Percentiles rank a stretch among this genome's conserved stretches.
phyloP scores from a whole-genome alignment of 148 eudicot genomes.

The Rhododendron simsii region DNA sequence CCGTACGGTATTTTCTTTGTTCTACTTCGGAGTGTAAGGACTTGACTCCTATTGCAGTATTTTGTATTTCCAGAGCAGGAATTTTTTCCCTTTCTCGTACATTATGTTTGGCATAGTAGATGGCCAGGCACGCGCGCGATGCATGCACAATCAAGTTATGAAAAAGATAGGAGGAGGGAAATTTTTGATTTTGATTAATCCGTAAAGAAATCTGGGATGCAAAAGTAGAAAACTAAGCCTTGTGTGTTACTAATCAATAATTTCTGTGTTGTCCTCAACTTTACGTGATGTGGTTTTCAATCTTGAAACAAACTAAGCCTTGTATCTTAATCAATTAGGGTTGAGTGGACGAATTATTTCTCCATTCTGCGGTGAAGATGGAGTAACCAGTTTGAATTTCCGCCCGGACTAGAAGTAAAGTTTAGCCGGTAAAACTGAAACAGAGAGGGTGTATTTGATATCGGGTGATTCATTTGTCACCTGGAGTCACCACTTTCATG shows the following conservation, averaged over 20 bases:
- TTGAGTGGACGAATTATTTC: neutral
- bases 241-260: neutral
- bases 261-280: neutral
- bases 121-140: neutral
- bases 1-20: neutral
- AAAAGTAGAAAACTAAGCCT: neutral
- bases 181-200: neutral
- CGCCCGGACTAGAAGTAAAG: neutral
- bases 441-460: neutral
- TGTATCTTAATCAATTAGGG: neutral
- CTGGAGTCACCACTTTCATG: neutral
- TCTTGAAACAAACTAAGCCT: neutral
- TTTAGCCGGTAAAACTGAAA: neutral
- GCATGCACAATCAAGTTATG: neutral
- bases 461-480: neutral
- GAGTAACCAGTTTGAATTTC: neutral
- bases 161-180: neutral
- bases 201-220: neutral
- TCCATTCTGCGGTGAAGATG: neutral
- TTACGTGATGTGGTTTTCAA: neutral
- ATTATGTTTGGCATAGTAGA: neutral
- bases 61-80: neutral
- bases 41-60: neutral
- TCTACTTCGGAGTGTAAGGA: neutral
- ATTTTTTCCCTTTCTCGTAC: neutral